Conservation (phyloP, 345 rosid species). For the Orychophragmus violaceus region DNA sequence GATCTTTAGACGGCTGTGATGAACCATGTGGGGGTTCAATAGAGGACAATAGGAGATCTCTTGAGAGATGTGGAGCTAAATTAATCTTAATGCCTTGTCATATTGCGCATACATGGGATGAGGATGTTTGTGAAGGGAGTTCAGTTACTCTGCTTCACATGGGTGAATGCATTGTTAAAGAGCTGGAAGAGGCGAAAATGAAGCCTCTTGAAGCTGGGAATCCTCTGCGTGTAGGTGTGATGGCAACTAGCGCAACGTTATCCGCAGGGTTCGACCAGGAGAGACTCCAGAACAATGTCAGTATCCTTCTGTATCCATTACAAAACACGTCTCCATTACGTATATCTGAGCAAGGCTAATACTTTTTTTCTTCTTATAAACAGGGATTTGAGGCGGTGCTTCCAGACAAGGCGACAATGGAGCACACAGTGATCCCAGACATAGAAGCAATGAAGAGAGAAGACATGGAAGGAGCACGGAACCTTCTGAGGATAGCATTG, state of each 20-base stretch:
- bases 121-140: conserved; percentile 48
- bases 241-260: conserved; percentile 39
- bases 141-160: conserved; percentile 49
- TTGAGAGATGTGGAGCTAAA: conserved; percentile 57
- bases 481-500: conserved; percentile 52
- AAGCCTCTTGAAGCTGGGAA: conserved; percentile 65
- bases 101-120: conserved; percentile 50
- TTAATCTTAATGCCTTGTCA: conserved; percentile 66
- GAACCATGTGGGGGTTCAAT: no score
- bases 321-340: no score
- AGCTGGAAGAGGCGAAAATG: conserved; percentile 50
- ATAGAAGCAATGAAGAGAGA: conserved; percentile 40
- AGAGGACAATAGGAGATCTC: conserved; percentile 41
- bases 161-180: conserved; percentile 58
- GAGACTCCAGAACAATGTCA: conserved; percentile 54
- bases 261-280: conserved; percentile 49
- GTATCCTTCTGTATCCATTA: conserved; percentile 5
- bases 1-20: no score
- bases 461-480: conserved; percentile 62
- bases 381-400: conserved; percentile 70
- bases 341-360: not conserved
- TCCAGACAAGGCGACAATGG: conserved; percentile 58
- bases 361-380: not conserved
- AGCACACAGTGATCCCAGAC: conserved; percentile 51
- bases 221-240: conserved; percentile 51